Percentiles rank a stretch among this genome's conserved stretches.
Evolutionary conservation across 805 yeast genomes (phyloP).

Genomic region (Komagataella populi): DNA sequence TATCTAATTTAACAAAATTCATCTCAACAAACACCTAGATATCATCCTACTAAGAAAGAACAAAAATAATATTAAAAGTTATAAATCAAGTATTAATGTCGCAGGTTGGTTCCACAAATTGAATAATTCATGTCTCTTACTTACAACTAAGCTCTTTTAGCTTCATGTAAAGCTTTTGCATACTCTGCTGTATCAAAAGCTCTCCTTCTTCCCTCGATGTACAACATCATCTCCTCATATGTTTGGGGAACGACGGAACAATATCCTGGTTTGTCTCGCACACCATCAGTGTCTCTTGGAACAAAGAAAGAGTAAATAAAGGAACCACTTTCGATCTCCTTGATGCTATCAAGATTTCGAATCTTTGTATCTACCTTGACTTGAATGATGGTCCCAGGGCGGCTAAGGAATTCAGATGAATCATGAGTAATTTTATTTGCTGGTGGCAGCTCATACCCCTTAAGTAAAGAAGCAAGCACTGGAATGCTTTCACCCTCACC

Average conservation of each 20-base stretch:
- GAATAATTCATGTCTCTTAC: not conserved
- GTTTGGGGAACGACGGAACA: constrained; percentile 76
- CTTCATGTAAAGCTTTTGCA: constrained; percentile 22
- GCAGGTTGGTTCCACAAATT: not conserved
- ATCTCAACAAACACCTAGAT: not conserved
- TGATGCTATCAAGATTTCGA: constrained; percentile 47
- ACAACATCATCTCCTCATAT: constrained; percentile 86
- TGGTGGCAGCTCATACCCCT: constrained; percentile 40
- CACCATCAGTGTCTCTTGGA: constrained; percentile 36
- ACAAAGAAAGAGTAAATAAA: constrained; percentile 86
- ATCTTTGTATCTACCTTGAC: constrained; percentile 80
- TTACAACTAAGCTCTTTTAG: constrained; percentile 12
- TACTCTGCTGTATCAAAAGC: constrained; percentile 71
- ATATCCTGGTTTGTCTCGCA: constrained; percentile 37
- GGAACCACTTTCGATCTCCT: constrained; percentile 64
- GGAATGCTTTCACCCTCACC: constrained; percentile 14
- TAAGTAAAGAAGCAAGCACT: constrained; percentile 12
- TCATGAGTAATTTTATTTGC: constrained; percentile 40
- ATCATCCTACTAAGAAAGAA: not conserved
- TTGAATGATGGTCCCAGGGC: constrained; percentile 82
- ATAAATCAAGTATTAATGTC: not conserved
- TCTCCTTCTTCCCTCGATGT: constrained; percentile 81
- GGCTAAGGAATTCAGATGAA: constrained; percentile 46
- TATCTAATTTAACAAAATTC: not conserved
- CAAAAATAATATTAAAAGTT: not conserved